Percentiles rank a stretch among this genome's conserved stretches.
These are phyloP conservation scores for Fusarium chlamydosporum DNA, from an alignment of 2,329 filamentous ascomycete species.

Conservation along the genomic window DNA sequence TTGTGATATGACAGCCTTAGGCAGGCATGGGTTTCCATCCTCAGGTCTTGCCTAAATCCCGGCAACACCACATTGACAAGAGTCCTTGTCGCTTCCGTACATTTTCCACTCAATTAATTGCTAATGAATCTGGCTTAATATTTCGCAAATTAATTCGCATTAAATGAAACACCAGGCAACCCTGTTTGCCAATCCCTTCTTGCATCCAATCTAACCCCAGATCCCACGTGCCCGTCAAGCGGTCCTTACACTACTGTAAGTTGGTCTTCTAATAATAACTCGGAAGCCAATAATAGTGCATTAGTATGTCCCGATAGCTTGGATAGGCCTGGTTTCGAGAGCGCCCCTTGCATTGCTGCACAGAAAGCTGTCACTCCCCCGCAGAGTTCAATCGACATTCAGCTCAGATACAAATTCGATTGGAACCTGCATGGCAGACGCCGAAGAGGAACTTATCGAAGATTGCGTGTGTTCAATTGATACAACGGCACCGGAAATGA, in stretches of 20 bases:
- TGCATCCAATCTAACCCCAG: neutral
- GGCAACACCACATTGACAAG: too few relatives aligned
- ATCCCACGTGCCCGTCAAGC: constrained; percentile 12
- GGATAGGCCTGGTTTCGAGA: neutral
- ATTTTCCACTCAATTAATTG: too few relatives aligned
- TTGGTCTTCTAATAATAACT: neutral
- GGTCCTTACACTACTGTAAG: neutral
- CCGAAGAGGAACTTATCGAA: neutral
- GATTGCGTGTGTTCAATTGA: too few relatives aligned
- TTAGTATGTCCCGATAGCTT: neutral
- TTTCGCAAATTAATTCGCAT: too few relatives aligned
- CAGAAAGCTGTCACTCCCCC: constrained; percentile 9
- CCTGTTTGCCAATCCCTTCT: neutral
- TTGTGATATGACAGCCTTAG: too few relatives aligned
- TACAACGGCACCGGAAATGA: too few relatives aligned
- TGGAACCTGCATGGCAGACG: fast-evolving
- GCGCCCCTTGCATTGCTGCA: constrained; percentile 20
- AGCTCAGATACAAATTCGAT: neutral
- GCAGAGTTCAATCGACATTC: neutral
- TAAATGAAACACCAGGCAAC: too few relatives aligned
- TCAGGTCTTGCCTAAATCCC: too few relatives aligned
- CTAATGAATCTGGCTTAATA: too few relatives aligned
- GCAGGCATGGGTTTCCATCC: too few relatives aligned
- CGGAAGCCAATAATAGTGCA: constrained; percentile 1
- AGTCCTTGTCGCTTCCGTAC: too few relatives aligned